Conservation (phyloP, 2,329 filamentous ascomycete species). For the Ophiocordyceps sinensis region DNA sequence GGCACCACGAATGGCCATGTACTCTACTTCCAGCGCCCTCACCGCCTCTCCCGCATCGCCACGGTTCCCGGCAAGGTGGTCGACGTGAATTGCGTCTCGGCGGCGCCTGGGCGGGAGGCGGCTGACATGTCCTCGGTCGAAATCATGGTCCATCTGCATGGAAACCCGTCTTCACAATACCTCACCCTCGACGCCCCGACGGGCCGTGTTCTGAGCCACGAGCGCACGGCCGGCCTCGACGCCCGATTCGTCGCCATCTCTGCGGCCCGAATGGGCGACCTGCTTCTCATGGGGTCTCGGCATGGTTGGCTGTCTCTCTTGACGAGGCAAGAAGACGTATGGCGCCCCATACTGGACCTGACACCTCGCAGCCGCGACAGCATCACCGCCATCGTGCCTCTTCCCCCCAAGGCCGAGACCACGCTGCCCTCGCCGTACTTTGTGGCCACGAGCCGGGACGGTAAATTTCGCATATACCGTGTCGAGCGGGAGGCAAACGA, state of each 20-base stretch:
- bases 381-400: conserved; percentile 49
- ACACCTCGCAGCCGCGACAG: conserved; percentile 39
- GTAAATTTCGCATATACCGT: conserved; percentile 53
- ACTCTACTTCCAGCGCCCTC: conserved; percentile 24
- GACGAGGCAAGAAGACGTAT: conserved; percentile 10
- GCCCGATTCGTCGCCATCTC: conserved; percentile 34
- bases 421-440: conserved; percentile 28
- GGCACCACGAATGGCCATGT: conserved; percentile 34
- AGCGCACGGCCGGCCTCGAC: conserved; percentile 24
- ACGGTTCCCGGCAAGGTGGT: conserved; percentile 32
- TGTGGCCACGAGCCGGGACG: conserved; percentile 63
- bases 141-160: conserved; percentile 31
- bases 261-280: conserved; percentile 22
- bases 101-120: not conserved
- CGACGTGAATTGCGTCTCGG: conserved; percentile 30
- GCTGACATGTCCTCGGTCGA: conserved; percentile 9
- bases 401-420: conserved; percentile 16
- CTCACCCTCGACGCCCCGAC: conserved; percentile 22
- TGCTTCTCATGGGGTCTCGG: conserved; percentile 40
- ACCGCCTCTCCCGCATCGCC: conserved; percentile 18
- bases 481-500: conserved; percentile 13
- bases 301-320: conserved; percentile 31
- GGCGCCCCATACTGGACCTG: conserved; percentile 16
- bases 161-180: conserved; percentile 26
- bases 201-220: conserved; percentile 12